Conservation (phyloP, 257 asterid genomes). For the Osmanthus fragrans region DNA sequence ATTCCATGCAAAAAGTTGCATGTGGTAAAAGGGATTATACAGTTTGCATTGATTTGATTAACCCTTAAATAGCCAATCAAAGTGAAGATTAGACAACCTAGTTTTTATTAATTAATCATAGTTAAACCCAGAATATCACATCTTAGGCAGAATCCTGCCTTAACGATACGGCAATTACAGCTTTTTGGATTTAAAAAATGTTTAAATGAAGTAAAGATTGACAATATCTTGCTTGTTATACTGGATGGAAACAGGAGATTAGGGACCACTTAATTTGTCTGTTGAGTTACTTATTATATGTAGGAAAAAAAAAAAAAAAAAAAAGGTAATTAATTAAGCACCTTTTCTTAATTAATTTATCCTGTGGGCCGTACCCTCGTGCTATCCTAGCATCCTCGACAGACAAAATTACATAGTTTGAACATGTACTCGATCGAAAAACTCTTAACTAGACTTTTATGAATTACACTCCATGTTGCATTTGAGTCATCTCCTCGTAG, state of each 20-base stretch:
- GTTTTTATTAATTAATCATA: slow-evolving; percentile 39
- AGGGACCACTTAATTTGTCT: slow-evolving; percentile 83
- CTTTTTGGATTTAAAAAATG: slow-evolving; percentile 15
- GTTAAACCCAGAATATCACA: slow-evolving; percentile 38
- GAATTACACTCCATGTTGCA: too few relatives aligned
- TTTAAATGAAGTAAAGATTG: slow-evolving; percentile 16
- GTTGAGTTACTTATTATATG: slow-evolving; percentile 28
- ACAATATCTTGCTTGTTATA: slow-evolving; percentile 36
- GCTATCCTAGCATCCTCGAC: too few relatives aligned
- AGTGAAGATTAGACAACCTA: slow-evolving; percentile 34
- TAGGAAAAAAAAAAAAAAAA: not conserved
- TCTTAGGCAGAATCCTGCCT: slow-evolving; percentile 54
- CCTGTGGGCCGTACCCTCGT: slow-evolving; percentile 33
- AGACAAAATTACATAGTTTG: slow-evolving; percentile 46
- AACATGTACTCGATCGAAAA: slow-evolving; percentile 25
- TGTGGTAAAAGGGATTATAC: slow-evolving; percentile 36
- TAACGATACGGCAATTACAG: slow-evolving; percentile 38
- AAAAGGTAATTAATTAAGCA: not conserved
- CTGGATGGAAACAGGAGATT: slow-evolving; percentile 50
- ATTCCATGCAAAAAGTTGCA: slow-evolving; percentile 31
- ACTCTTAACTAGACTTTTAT: too few relatives aligned
- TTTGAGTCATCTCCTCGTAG: not conserved
- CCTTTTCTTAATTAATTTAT: slow-evolving; percentile 14
- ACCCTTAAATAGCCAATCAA: slow-evolving; percentile 33
- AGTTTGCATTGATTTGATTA: slow-evolving; percentile 26